These are phyloP conservation scores for Closterium sp. DNA, from an alignment of 139 green algal species.

Conservation along the genomic window DNA sequence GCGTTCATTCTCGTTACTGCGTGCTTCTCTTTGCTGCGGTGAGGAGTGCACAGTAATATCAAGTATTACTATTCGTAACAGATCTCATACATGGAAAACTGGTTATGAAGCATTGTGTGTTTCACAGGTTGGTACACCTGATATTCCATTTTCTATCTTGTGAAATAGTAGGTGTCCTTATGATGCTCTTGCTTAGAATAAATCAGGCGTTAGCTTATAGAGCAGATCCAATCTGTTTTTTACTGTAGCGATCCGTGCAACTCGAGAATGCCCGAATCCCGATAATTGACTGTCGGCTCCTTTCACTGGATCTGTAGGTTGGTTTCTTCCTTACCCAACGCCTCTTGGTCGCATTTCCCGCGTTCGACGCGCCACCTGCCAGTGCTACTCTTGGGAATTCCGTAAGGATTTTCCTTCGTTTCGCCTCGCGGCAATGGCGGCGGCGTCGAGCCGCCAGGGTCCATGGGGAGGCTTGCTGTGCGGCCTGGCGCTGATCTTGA, in stretches of 20 bases:
- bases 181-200: too few species aligned
- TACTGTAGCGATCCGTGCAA: background rate
- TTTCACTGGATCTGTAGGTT: background rate
- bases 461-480: conserved; percentile 31
- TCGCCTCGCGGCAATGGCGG: background rate
- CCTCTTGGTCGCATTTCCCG: background rate
- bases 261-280: background rate
- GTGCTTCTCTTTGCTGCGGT: too few species aligned
- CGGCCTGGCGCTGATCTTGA: conserved; percentile 62
- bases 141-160: too few species aligned
- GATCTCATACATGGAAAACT: too few species aligned
- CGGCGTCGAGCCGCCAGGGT: background rate
- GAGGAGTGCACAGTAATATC: too few species aligned
- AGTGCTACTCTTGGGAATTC: background rate
- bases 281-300: background rate
- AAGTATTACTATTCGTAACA: too few species aligned
- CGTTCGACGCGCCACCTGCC: background rate
- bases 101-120: too few species aligned
- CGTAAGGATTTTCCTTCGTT: background rate
- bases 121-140: too few species aligned
- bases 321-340: background rate
- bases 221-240: too few species aligned
- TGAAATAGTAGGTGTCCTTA: too few species aligned
- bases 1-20: too few species aligned
- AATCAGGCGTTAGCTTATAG: too few species aligned